These are phyloP conservation scores for Ganoderma sinense DNA, from an alignment of 1,284 basidiomycete species.

Conservation along the genomic window DNA sequence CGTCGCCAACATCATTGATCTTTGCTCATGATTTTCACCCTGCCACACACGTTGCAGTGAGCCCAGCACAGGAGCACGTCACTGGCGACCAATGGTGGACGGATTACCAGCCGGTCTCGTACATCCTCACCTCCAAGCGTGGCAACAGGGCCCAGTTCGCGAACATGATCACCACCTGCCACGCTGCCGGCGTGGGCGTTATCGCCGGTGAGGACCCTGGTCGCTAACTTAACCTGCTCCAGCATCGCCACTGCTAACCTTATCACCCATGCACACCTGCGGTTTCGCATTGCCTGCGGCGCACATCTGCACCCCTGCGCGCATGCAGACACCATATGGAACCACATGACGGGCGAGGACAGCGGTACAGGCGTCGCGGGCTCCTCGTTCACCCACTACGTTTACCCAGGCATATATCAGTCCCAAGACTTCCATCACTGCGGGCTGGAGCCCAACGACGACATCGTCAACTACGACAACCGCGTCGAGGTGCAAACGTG, in stretches of 20 bases:
- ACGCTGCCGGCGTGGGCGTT: conserved; percentile 65
- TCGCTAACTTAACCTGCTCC: conserved; percentile 16
- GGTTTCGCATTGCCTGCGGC: no score
- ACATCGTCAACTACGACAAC: conserved; percentile 64
- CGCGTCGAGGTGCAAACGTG: conserved; percentile 66
- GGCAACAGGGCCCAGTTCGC: conserved; percentile 59
- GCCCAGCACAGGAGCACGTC: conserved; percentile 57
- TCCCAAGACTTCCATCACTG: conserved; percentile 71
- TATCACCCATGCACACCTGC: no score
- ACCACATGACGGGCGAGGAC: conserved; percentile 66
- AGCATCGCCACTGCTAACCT: not conserved
- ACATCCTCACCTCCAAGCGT: conserved; percentile 65
- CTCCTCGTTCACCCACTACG: conserved; percentile 60
- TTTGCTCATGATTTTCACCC: not conserved
- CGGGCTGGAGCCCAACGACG: conserved; percentile 57
- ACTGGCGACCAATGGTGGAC: conserved; percentile 70
- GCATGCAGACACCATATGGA: conserved; percentile 64
- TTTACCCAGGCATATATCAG: conserved; percentile 64
- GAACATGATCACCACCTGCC: conserved; percentile 66
- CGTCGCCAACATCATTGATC: not conserved
- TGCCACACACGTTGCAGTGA: conserved; percentile 43
- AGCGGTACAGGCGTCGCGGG: conserved; percentile 58
- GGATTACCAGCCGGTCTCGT: conserved; percentile 74
- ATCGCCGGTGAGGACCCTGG: conserved; percentile 54
- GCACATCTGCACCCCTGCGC: not conserved